Percentiles rank a stretch among this genome's conserved stretches.
These are phyloP conservation scores for Brassica nigra DNA, from an alignment of 345 rosid species.

Conservation along the genomic window DNA sequence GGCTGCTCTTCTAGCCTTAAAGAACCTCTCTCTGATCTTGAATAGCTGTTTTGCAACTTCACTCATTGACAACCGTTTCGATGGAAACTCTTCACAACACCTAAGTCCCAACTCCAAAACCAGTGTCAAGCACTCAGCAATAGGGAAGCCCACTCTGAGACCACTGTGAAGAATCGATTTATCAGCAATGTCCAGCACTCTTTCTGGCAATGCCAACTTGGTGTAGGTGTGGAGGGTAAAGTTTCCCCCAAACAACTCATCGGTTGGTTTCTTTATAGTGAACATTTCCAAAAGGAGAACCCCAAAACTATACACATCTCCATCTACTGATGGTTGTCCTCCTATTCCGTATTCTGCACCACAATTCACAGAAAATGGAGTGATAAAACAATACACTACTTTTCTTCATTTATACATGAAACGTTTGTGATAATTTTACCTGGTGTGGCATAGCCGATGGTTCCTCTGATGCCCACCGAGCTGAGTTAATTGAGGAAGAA, in stretches of 20 bases:
- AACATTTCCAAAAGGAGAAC: neutral
- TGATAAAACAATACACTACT: neutral
- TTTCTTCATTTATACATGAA: neutral
- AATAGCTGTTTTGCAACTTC: no score
- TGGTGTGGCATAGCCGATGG: neutral
- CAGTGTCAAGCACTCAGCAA: no score
- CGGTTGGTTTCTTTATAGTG: neutral
- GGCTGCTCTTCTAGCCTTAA: no score
- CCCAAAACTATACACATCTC: constrained; percentile 4
- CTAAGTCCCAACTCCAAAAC: no score
- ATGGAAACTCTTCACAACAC: no score
- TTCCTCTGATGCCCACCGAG: neutral
- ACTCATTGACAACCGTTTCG: no score
- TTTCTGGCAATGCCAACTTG: neutral
- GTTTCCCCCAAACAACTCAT: neutral
- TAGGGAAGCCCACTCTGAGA: no score
- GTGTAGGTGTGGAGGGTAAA: neutral
- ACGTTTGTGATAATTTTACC: neutral
- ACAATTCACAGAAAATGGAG: neutral
- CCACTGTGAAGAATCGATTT: no score
- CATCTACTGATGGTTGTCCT: neutral
- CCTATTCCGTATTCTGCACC: neutral
- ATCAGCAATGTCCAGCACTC: neutral
- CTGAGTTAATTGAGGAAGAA: neutral
- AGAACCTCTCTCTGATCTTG: no score